Base-by-base conservation (phyloP, 179 eudicot species). In the Heliamphora pulchella region DNA sequence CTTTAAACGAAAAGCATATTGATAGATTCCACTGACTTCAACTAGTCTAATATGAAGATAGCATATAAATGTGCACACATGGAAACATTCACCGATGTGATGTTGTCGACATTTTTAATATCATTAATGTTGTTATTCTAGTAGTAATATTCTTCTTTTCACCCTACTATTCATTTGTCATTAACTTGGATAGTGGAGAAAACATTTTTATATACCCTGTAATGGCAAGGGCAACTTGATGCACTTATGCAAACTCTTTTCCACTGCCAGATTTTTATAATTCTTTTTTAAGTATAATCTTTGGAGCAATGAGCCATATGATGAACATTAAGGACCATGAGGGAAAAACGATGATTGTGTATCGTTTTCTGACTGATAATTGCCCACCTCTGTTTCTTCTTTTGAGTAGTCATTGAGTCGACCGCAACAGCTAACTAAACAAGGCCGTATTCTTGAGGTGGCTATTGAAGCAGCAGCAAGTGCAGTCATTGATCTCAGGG, bases 381-480 rank as follows among this genome's bases (percentile, higher is more conserved):
- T 10, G 5, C n/a, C 2, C 9, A 61, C 46, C 70, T 65, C n/a
- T 68, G 17, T 59, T 59, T 61, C 50, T 72, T 55, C 9, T 5
- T 84, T 81, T 85, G 73, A 58, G 58, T 79, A 96, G 99, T 71
- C 75, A 64, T 80, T 85, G 75, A 82, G 86, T 86, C 92, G 92
- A 80, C 99, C 99, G 75, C 83, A 89, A 76, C 86, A 89, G 71
- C 86, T 96, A 54, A 92, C 80, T 87, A 81, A 86, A 71, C 86
- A 87, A 80, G 97, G 96, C 18, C 83, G 64, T 83, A 76, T 86
- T 79, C 94, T 96, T 84, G 97, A 92, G 88, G 82, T 78, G 66
- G 98, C 94, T 85, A 90, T 96, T 84, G 90, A 92, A 89, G 98
- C 99, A 74, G 97, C 99, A 77, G 87, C 90, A 17, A 86, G 68